These are phyloP conservation scores for Dryas alaskensis DNA, from an alignment of 306 rosid genomes.

Conservation along the genomic window DNA sequence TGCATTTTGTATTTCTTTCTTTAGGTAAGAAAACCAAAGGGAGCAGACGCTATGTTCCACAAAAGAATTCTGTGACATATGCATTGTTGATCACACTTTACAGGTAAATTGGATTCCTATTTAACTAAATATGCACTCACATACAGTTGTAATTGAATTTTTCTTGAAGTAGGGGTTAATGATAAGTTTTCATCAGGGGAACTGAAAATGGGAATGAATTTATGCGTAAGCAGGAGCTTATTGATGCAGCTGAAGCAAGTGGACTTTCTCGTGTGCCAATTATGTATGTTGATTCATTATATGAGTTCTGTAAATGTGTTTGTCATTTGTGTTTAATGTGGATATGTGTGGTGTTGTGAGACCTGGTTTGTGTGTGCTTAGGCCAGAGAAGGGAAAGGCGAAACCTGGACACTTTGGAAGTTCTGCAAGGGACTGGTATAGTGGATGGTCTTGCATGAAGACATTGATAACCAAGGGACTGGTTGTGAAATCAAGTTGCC, in stretches of 20 bases:
- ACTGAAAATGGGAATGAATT: constrained; percentile 70
- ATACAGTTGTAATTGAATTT: neutral
- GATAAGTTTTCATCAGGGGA: constrained; percentile 48
- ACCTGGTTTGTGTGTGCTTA: constrained; percentile 33
- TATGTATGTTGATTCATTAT: constrained; percentile 46
- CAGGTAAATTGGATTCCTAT: constrained; percentile 36
- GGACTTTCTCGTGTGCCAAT: constrained; percentile 81
- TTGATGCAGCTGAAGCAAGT: constrained; percentile 93
- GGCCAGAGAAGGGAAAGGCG: constrained; percentile 86
- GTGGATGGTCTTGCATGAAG: constrained; percentile 94
- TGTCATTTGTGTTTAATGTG: constrained; percentile 2
- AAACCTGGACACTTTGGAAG: constrained; percentile 57
- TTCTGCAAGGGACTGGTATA: constrained; percentile 81
- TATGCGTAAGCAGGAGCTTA: constrained; percentile 87
- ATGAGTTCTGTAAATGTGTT: constrained; percentile 10
- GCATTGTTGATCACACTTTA: constrained; percentile 75
- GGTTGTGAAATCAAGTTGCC: constrained; percentile 81
- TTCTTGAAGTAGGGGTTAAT: constrained; percentile 16
- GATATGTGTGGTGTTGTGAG: constrained; percentile 17
- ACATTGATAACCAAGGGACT: constrained; percentile 72
- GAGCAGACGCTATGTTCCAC: constrained; percentile 66
- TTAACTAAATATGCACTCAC: neutral
- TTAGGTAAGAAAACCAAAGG: constrained; percentile 60
- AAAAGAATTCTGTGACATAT: constrained; percentile 81
- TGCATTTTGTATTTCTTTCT: constrained; percentile 7